Percentiles rank a stretch among this genome's conserved stretches.
These are phyloP conservation scores for Annona cherimola DNA, from an alignment of 164 flowering plant genomes.

Conservation along the genomic window DNA sequence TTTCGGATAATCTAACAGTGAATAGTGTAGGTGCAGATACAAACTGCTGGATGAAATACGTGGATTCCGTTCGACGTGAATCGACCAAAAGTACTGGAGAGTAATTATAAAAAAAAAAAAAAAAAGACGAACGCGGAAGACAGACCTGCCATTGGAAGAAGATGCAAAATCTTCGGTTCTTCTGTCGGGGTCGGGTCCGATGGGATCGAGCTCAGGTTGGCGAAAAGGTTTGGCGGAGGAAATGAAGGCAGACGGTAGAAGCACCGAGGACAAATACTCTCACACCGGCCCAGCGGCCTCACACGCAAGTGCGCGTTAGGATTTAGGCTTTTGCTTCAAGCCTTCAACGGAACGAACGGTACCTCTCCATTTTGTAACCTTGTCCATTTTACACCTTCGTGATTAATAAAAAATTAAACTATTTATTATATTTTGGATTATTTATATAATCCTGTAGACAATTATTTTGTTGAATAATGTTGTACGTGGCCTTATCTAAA, in stretches of 20 bases:
- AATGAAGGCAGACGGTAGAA: background rate
- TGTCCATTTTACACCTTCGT: no score
- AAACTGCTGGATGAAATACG: background rate
- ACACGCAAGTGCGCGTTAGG: no score
- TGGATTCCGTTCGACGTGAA: background rate
- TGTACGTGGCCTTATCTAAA: no score
- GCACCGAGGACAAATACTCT: background rate
- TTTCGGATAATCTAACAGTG: background rate
- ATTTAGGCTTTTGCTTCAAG: no score
- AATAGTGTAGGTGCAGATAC: background rate
- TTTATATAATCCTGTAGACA: no score
- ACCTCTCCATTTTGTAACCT: no score
- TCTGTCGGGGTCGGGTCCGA: background rate
- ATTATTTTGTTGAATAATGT: no score
- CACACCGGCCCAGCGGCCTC: no score
- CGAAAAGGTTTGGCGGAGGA: background rate
- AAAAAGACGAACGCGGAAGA: background rate
- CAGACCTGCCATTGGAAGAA: conserved; percentile 1
- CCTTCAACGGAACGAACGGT: no score
- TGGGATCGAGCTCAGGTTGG: background rate
- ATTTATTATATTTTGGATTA: no score
- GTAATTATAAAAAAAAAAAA: no score
- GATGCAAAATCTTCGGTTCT: background rate
- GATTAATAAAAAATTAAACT: no score
- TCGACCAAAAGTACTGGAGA: background rate